Conservation (phyloP, 1,284 basidiomycete genomes). For the Cystobasidium sp. region DNA sequence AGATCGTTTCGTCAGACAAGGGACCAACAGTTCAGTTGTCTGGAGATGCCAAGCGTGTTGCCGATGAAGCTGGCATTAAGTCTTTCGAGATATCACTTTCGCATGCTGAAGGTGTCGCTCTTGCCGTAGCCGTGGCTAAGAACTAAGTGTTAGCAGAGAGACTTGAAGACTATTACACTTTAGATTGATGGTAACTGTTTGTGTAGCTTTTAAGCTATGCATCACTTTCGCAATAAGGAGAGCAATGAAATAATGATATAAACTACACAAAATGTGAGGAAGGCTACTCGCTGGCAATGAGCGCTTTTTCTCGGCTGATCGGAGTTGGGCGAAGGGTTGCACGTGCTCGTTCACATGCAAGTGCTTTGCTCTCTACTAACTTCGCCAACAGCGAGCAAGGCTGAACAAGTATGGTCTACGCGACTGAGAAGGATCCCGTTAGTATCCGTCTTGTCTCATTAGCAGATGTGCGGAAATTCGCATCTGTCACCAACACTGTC, state of each 20-base stretch:
- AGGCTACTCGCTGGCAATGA: background rate
- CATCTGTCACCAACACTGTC: slow-evolving; percentile 20
- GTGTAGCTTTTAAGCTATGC: too few relatives aligned
- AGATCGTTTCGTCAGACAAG: slow-evolving; percentile 72
- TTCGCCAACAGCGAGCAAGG: background rate
- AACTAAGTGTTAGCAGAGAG: slow-evolving; percentile 25
- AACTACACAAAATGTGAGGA: background rate
- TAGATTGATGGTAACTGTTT: background rate
- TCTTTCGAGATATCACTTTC: slow-evolving; percentile 83
- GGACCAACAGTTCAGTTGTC: slow-evolving; percentile 64
- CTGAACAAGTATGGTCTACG: background rate
- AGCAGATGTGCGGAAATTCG: slow-evolving; percentile 32
- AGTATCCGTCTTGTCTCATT: slow-evolving; percentile 1
- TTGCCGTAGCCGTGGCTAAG: slow-evolving; percentile 48
- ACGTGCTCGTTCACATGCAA: background rate
- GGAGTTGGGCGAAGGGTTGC: background rate
- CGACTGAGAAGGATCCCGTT: background rate
- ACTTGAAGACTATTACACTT: background rate
- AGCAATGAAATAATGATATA: too few relatives aligned
- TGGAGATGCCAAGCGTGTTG: slow-evolving; percentile 79
- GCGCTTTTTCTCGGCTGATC: background rate
- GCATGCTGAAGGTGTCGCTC: slow-evolving; percentile 63
- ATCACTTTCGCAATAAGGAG: too few relatives aligned
- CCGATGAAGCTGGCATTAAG: slow-evolving; percentile 72
- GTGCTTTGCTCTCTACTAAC: background rate